Evolutionary conservation across 148 eudicot species (phyloP).

Genomic region (Vaccinium vitisidaea): DNA sequence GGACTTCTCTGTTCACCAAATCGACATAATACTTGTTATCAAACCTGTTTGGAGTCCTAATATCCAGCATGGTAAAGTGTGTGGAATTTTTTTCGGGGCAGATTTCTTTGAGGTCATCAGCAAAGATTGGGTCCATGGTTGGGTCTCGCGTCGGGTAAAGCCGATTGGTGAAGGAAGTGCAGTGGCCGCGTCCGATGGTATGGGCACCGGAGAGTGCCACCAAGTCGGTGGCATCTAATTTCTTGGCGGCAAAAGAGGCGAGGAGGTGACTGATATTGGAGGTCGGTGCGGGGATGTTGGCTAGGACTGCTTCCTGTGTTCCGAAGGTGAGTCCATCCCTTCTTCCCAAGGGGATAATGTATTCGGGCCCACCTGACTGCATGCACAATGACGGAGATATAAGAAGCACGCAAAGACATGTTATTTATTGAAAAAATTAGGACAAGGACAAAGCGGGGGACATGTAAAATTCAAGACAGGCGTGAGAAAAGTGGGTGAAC

Average conservation of each 20-base stretch:
- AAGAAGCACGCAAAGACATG: neutral
- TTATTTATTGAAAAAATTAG: neutral
- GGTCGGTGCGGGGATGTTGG: conserved; percentile 32
- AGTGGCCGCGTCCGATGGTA: conserved; percentile 49
- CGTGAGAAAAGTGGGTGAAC: neutral
- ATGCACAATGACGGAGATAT: neutral
- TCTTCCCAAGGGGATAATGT: conserved; percentile 37
- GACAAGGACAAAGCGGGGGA: neutral
- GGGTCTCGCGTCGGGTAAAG: conserved; percentile 40
- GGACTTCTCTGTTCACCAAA: conserved; percentile 49
- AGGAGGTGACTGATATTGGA: conserved; percentile 33
- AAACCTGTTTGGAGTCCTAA: conserved; percentile 32
- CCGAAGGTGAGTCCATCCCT: conserved; percentile 39
- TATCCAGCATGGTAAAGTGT: conserved; percentile 30
- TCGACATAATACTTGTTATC: conserved; percentile 52
- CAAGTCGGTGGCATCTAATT: conserved; percentile 37
- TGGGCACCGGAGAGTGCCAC: conserved; percentile 54
- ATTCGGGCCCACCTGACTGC: conserved; percentile 42
- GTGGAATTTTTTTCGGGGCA: conserved; percentile 31
- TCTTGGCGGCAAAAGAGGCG: conserved; percentile 31
- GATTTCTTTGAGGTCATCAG: conserved; percentile 28
- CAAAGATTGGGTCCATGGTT: conserved; percentile 37
- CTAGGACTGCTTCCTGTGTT: conserved; percentile 26
- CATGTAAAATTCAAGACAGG: neutral
- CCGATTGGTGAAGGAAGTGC: conserved; percentile 33